Evolutionary conservation across 1,284 basidiomycete genomes (phyloP).

Genomic region (Ceratobasidium papillatum): DNA sequence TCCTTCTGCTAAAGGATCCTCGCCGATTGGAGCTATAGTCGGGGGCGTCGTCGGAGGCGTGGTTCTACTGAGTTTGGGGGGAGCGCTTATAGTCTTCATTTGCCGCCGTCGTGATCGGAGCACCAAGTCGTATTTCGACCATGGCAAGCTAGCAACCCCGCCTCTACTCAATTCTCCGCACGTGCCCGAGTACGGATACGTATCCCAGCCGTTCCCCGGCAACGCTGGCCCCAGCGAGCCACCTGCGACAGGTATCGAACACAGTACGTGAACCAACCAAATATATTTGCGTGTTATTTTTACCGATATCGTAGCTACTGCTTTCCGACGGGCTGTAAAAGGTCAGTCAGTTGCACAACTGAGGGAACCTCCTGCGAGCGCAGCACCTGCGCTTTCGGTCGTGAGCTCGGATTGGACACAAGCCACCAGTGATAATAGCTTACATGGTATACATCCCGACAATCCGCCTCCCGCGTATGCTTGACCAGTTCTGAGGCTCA

Average conservation of each 20-base stretch:
- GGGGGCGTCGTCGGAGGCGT: constrained; percentile 4
- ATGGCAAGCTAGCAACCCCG: background rate
- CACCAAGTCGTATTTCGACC: background rate
- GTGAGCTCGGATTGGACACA: too few species aligned
- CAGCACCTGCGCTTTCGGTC: too few species aligned
- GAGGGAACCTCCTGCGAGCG: too few species aligned
- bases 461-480: too few species aligned
- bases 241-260: background rate
- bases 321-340: too few species aligned
- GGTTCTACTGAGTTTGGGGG: background rate
- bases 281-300: background rate
- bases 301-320: too few species aligned
- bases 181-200: background rate
- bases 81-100: background rate
- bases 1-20: background rate
- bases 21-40: background rate
- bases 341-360: too few species aligned
- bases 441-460: too few species aligned
- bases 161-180: background rate
- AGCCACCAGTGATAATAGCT: too few species aligned
- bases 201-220: background rate
- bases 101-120: background rate
- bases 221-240: background rate
- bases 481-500: too few species aligned
- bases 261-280: background rate